Evolutionary conservation across 73 alveolate species (phyloP), one percentile per base, ranked within the genome.

Genomic region (Halteria grandinella): DNA sequence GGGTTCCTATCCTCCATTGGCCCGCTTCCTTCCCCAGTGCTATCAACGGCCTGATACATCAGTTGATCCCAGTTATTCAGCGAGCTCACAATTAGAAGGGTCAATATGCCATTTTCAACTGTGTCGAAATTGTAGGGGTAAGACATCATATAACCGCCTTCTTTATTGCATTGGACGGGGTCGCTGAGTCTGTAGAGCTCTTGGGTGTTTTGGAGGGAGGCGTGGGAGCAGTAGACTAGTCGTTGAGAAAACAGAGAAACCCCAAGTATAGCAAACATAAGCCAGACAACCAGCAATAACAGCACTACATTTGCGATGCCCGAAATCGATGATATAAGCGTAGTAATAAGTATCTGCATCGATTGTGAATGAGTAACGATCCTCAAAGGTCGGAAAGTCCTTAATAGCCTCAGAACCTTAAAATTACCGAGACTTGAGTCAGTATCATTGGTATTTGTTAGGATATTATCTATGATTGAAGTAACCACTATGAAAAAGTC

Each of bases 1-100:
- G 96, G 89, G 27, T 74, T 69, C 60, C 80, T 84, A 23, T 88
- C 91, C 70, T 88, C 64, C 24, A 79, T 75, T 17, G 99, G 97
- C 0, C 96, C 89, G 12, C 17, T 34, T 6, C 64, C 94, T 24
- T 58, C 64, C 28, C 57, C 95, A 47, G 78, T 55, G 0, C 91
- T 86, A 77, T 91, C 95, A 12, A 88, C 76, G 47, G 75, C 90
- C 33, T 77, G 75, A 70, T 91, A 75, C 97, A 93, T 92, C 15
- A 83, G 55, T 33, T 87, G 94, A 40, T 98, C 99, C 99, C 99
- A 97, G 18, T 94, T 97, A 85, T 97, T 99, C 37, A 87, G 87
- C 37, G 97, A 79, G 29, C 97, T 60, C 55, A 95, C 76, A 7
- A 93, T 93, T 79, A 95, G 95, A 24, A 97, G 80, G 25, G 98